Percentiles rank a stretch among this genome's conserved stretches.
phyloP scores from a whole-genome alignment of 345 rosid species.

The Cardamine occulta region DNA sequence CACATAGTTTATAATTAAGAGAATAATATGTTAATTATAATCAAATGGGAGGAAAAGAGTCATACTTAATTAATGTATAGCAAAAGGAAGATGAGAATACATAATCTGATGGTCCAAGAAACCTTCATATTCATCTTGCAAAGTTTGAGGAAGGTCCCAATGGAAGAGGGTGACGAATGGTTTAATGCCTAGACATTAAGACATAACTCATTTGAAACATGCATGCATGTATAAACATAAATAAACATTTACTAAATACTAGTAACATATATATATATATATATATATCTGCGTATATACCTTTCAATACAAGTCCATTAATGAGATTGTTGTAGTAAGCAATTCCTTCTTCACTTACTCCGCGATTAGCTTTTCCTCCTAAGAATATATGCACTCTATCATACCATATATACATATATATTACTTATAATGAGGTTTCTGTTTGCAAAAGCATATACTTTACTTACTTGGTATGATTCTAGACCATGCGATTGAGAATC shows the following conservation, averaged over 20 bases:
- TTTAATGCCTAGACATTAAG: slow-evolving; percentile 1
- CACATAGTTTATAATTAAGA: neutral
- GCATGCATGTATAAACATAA: neutral
- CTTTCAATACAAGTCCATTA: slow-evolving; percentile 10
- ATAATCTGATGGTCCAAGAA: slow-evolving; percentile 41
- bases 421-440: no score
- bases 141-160: slow-evolving; percentile 56
- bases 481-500: slow-evolving; percentile 53
- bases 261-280: neutral
- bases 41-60: neutral
- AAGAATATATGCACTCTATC: neutral
- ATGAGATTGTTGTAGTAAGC: slow-evolving; percentile 20
- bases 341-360: slow-evolving; percentile 7
- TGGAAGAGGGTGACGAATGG: slow-evolving; percentile 49
- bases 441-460: neutral
- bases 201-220: neutral
- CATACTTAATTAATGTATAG: neutral
- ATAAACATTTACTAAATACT: neutral
- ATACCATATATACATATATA: no score
- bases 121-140: slow-evolving; percentile 54
- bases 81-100: slow-evolving; percentile 9
- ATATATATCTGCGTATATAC: neutral
- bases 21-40: neutral
- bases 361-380: slow-evolving; percentile 22
- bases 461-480: slow-evolving; percentile 47